Evolutionary conservation across 2,329 filamentous ascomycete genomes (phyloP).

Genomic region (Pyrenophora teres): DNA sequence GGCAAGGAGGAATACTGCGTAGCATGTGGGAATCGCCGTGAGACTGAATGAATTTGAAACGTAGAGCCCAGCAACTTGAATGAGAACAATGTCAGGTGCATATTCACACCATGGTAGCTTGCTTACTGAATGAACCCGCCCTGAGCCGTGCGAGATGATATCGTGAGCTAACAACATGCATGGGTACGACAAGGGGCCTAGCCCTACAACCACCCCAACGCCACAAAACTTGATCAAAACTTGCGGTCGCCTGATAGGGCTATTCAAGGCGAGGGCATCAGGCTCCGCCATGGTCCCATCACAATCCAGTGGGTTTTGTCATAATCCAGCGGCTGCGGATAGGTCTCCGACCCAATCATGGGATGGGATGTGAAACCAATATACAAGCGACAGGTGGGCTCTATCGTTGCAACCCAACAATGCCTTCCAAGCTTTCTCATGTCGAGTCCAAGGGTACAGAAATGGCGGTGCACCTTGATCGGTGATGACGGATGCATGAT

Average conservation of each 20-base stretch:
- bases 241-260: background rate
- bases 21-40: background rate
- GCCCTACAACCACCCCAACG: background rate
- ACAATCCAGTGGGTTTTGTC: background rate
- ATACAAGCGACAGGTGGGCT: background rate
- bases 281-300: background rate
- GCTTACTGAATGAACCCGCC: background rate
- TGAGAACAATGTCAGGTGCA: background rate
- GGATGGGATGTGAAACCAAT: constrained; percentile 3
- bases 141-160: constrained; percentile 1
- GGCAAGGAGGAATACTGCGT: background rate
- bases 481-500: background rate
- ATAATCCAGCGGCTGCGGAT: constrained; percentile 7
- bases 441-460: too few relatives aligned
- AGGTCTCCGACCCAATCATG: background rate
- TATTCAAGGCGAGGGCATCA: background rate
- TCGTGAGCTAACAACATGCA: background rate
- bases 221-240: background rate
- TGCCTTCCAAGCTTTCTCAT: too few relatives aligned
- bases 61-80: background rate
- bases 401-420: background rate
- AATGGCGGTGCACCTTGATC: background rate
- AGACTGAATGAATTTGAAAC: background rate
- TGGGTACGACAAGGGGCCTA: background rate
- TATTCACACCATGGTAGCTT: background rate